Base-by-base conservation (phyloP, 331 rosid species). In the Cydonia oblonga region DNA sequence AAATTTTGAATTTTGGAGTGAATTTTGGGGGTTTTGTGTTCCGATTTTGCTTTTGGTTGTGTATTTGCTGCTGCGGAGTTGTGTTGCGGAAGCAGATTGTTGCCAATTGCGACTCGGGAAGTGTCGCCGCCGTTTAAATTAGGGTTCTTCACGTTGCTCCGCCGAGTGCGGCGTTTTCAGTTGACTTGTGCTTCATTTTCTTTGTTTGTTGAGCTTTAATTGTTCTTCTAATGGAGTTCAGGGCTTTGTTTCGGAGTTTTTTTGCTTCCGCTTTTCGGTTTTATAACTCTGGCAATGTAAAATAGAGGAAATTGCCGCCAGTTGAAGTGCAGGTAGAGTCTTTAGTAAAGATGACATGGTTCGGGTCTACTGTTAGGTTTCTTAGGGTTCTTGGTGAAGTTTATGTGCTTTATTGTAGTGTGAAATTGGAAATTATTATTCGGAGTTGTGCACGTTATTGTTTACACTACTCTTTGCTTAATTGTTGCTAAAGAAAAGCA, bases 1-100 rank as follows among this genome's bases (percentile, higher is more conserved):
- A 78, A 73, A 74, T 42, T 28, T 62, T 61, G 56, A 33, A 76
- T 14, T 73, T 40, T 15, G 52, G 26, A 67, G 60, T 23, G 84
- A 70, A 65, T 70, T 80, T 71, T 49, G 20, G 54, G 68, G 74
- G 79, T 30, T 73, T 78, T n/a, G 30, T 35, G 69, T 64, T 61
- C 68, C 4, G 56, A 71, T 66, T 69, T 28, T 59, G 52, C 42
- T 38, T 38, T 38, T 9, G 42, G 42, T 26, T 74, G 42, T 38
- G 42, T 38, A 38, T 54, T 20, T 59, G 61, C 81, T 14, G 35
- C 16, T 33, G 24, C 68, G 14, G 67, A 80, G 74, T 64, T 79
- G 83, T 44, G 33, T 67, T 28, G 68, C 8, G 14, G 76, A 33
- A 13, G 40, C 28, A 57, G 74, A 82, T 81, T 79, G 66, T 28